These are phyloP conservation scores for Rhodotorula babjevae DNA, from an alignment of 768 basidiomycete species.

Conservation along the genomic window DNA sequence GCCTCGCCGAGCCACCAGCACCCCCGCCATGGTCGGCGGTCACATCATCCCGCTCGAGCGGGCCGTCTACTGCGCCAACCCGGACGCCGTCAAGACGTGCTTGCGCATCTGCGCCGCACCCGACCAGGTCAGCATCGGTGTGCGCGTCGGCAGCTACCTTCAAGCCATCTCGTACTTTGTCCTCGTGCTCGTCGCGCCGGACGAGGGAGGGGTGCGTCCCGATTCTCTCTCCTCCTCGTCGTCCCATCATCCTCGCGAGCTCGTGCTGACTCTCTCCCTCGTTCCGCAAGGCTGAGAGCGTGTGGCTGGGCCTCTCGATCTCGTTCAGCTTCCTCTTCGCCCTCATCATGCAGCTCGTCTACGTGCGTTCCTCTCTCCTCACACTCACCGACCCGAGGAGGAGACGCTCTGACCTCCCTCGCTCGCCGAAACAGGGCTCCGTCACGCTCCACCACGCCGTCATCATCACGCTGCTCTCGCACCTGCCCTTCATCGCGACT, in stretches of 20 bases:
- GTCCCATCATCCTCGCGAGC: neutral
- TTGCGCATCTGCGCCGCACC: constrained; percentile 24
- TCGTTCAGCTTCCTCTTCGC: constrained; percentile 28
- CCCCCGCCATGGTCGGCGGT: constrained; percentile 13
- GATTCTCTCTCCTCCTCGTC: no score
- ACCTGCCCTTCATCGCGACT: constrained; percentile 27
- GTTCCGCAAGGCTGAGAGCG: constrained; percentile 12
- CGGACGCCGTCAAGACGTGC: constrained; percentile 14
- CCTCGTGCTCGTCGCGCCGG: constrained; percentile 25
- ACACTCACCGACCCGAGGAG: neutral
- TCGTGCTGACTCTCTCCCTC: no score
- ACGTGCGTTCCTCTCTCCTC: constrained; percentile 1
- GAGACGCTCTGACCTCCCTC: no score
- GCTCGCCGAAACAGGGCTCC: neutral
- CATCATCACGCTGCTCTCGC: constrained; percentile 21
- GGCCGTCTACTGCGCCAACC: constrained; percentile 33
- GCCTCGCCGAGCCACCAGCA: no score
- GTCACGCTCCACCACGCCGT: constrained; percentile 32
- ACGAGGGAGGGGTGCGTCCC: constrained; percentile 22
- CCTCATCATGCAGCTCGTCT: constrained; percentile 17
- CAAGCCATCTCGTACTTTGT: constrained; percentile 29
- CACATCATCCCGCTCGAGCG: constrained; percentile 9
- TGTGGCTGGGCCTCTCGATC: constrained; percentile 31
- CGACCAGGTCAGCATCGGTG: constrained; percentile 21
- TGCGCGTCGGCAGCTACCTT: constrained; percentile 15